Conservation (phyloP, 2,329 filamentous ascomycete genomes). For the Aspergillus latus region DNA sequence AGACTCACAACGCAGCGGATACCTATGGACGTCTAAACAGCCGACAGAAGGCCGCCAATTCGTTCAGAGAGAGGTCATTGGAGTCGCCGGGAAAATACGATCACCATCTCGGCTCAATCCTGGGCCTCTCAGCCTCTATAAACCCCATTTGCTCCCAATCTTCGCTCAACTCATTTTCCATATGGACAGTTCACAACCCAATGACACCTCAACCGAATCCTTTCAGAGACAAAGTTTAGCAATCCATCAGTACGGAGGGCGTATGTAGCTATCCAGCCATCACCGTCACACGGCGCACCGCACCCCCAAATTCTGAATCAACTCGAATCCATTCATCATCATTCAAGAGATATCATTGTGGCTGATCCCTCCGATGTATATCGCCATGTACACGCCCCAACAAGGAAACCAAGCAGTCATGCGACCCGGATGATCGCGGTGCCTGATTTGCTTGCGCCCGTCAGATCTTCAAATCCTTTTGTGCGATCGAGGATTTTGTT, state of each 20-base stretch:
- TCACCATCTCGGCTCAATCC: background rate
- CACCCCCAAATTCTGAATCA: background rate
- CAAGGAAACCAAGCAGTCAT: conserved; percentile 7
- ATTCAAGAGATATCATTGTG: background rate
- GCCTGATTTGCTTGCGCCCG: conserved; percentile 16
- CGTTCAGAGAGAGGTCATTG: background rate
- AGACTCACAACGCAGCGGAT: background rate
- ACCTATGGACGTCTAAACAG: background rate
- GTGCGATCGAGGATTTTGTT: conserved; percentile 3
- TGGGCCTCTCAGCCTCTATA: background rate
- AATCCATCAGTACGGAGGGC: background rate
- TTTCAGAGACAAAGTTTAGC: background rate
- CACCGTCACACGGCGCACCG: background rate
- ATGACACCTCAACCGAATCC: background rate
- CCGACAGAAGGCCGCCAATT: background rate
- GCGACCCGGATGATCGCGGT: conserved; percentile 9
- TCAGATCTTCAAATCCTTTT: conserved; percentile 8
- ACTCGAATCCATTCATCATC: background rate
- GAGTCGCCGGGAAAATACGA: background rate
- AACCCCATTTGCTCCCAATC: background rate
- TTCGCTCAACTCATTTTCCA: background rate
- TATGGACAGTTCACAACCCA: background rate
- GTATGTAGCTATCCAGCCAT: background rate
- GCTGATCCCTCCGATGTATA: background rate
- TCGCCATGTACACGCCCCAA: conserved; percentile 9